Evolutionary conservation across 208 protist species (phyloP), one percentile per base, ranked within the genome.

Genomic region (Leishmania mexicana): DNA sequence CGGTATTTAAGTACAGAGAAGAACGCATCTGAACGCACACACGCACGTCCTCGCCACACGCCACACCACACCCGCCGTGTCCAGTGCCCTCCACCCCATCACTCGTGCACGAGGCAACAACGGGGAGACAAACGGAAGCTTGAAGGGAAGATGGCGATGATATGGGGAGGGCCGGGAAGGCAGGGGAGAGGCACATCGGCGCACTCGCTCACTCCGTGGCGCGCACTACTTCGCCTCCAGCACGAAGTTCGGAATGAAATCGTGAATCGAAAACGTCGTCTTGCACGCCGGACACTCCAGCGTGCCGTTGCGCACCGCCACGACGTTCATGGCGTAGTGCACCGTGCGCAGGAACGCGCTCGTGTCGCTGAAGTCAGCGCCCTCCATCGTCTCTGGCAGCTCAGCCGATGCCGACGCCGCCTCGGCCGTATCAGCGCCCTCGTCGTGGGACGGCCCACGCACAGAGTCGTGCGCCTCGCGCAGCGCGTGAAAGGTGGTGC

Each of bases 221-320:
- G 4, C 58, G 7, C 42, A 40, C 7, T 81, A 86, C 75, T 79
- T 80, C 11, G 58, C 35, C 67, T 93, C 89, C 0, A 90, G 67
- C 54, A 98, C 90, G 89, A 98, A 96, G 89, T 97, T 96, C 10
- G 94, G 94, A 58, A 98, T 97, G 75, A 95, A 96, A 19, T 97
- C 94, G 62, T 88, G 79, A 65, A 98, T 89, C 4, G 84, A 21
- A 71, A 95, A 98, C 75, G 76, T 83, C 64, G 88, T 83, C 70
- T 83, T 77, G 87, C 95, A 98, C 74, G 83, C 82, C 31, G 88
- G 58, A 79, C 95, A 98, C 70, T 79, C 67, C 53, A 97, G 85
- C n/a, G 51, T 67, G 49, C 95, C 95, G 51, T 94, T 91, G 68
- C 88, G 86, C 68, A 97, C 89, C 21, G 92, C 92, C 11, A 97